Base-by-base conservation (phyloP, 805 yeast species). In the Kluyveromyces nonfermentans region DNA sequence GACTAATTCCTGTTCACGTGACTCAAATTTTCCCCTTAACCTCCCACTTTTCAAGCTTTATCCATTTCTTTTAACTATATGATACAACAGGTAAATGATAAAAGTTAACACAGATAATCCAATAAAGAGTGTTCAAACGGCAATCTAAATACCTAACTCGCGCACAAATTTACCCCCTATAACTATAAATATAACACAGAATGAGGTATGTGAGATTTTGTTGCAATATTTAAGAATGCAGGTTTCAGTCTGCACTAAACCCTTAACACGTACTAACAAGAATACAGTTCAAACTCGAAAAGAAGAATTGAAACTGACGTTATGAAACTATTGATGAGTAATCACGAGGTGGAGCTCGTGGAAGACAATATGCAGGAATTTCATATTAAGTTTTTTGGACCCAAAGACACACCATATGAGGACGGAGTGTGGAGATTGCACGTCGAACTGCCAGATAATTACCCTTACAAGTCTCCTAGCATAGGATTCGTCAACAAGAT, bases 391-490 rank as follows among this genome's bases (percentile, higher is more conserved):
- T 87, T 93, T 61, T 73, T 73, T 43, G 98, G 97, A 0, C 98
- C 98, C 1, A 68, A 69, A 45, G 88, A 78, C 35, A 77, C 97
- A 1, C 95, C 96, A 5, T 90, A 88, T 62, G 86, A 82, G 53
- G 85, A 85, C 1, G 97, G 97, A 0, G 69, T 74, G 2, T 90
- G 97, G 97, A 80, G 81, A 57, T 71, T 90, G 30, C 87, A 87
- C 56, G 97, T 90, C 15, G 97, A 90, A 59, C 70, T 90, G 46
- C 97, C 97, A 1, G 95, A 86, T 58, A 94, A 85, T 57, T 90
- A 90, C 56, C 98, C 98, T 1, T 87, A 85, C 62, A 90, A 86
- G 59, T 85, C 95, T 3, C 98, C 98, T 5, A 87, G 96, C 14
- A 88, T 90, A 49, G 97, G 97, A 7, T 90, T 90, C 60, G 78